Evolutionary conservation across 305 asterid species (phyloP), one percentile per base, ranked within the genome.

Genomic region (Petunia hybrid): DNA sequence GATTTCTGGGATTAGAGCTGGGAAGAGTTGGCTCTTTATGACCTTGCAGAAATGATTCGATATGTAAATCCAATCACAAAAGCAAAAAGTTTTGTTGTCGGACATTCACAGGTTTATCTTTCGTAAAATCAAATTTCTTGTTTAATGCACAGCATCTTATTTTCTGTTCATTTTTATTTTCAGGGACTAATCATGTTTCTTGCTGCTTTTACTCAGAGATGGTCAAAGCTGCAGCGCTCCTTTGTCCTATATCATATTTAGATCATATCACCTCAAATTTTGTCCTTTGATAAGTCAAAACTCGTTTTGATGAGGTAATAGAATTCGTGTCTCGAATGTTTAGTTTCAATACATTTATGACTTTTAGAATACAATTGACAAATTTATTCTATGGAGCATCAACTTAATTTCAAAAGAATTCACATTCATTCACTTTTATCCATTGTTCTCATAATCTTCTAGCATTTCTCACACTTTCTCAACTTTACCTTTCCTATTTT

Each of bases 1-100:
- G 91, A 94, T 53, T 96, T 96, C 81, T 96, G 99, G 99, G 97
- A 96, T 76, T 96, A 98, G 98, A 94, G 97, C 88, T 96, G 99
- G 99, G 97, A 94, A 90, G 99, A 96, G 79, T 84, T 93, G 84
- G 98, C 99, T 81, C 91, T 92, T 63, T 86, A 89, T 71, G 99
- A 94, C 89, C 94, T 96, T 69, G 89, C 89, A 55, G 98, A 86
- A 87, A 96, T 96, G 96, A 87, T 91, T 73, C 91, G 80, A 80
- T 96, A 91, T 82, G 78, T 94, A 76, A 43, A 89, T 82, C 87
- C 93, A 56, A 66, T 80, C 80, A 92, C 98, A 61, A 84, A 86
- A 77, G 89, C 93, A 77, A 94, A 92, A 90, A 82, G 94, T 38
- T 84, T 91, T 82, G 84, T 94, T 84, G 94, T 94, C 70, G 99